These are phyloP conservation scores for Ceratobasidium theobromae DNA, from an alignment of 1,284 basidiomycete species.

Conservation along the genomic window DNA sequence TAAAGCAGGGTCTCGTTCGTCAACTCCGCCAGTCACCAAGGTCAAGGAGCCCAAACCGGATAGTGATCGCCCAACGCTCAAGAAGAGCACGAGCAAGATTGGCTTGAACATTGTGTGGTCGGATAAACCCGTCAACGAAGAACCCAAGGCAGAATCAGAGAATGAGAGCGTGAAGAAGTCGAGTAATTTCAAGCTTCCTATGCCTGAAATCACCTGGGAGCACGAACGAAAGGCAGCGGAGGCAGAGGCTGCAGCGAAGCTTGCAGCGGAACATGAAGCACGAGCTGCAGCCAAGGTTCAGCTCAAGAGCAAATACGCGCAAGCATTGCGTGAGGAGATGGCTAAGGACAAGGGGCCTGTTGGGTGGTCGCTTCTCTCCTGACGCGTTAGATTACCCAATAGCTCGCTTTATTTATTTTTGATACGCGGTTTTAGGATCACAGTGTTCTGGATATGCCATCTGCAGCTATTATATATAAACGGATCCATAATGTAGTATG, in stretches of 20 bases:
- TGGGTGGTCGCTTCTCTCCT: slow-evolving; percentile 22
- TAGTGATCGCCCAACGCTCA: slow-evolving; percentile 1
- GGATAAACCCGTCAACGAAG: slow-evolving; percentile 21
- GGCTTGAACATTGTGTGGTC: slow-evolving; percentile 26
- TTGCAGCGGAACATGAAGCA: slow-evolving; percentile 13
- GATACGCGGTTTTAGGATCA: not conserved
- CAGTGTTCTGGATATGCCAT: not conserved
- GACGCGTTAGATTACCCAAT: not conserved
- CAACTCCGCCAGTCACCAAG: slow-evolving; percentile 11
- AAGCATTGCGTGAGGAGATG: slow-evolving; percentile 20
- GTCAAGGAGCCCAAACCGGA: slow-evolving; percentile 1
- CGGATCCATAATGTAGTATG: too few relatives aligned
- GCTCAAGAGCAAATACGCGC: slow-evolving; percentile 29
- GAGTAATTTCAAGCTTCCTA: slow-evolving; percentile 22
- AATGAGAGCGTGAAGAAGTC: not conserved
- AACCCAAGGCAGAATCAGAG: slow-evolving; percentile 7
- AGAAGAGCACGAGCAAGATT: slow-evolving; percentile 24
- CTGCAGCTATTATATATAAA: not conserved
- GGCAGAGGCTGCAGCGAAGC: slow-evolving; percentile 17
- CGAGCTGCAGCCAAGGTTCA: slow-evolving; percentile 13
- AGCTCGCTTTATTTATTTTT: not conserved
- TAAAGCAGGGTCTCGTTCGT: not conserved
- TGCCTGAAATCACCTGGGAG: slow-evolving; percentile 25
- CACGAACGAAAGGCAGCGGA: slow-evolving; percentile 26
- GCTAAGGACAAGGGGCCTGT: slow-evolving; percentile 6